Percentiles rank a stretch among this genome's conserved stretches.
Evolutionary conservation across 345 rosid genomes (phyloP).

Genomic region (Eucalyptus cloeziana): DNA sequence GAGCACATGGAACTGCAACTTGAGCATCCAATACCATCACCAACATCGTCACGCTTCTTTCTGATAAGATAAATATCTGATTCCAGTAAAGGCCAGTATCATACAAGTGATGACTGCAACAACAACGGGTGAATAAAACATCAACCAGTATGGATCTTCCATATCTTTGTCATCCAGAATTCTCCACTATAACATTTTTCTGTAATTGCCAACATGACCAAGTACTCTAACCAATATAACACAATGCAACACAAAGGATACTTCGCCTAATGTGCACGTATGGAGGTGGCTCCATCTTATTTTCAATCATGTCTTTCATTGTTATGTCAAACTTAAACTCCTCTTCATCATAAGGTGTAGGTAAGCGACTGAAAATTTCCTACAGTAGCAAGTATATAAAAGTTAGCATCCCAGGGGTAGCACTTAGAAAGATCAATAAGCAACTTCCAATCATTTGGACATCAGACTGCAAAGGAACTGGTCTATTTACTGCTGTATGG

Average conservation of each 20-base stretch:
- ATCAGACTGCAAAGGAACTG: neutral
- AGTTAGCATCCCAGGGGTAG: neutral
- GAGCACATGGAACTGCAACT: constrained; percentile 64
- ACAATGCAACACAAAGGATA: constrained; percentile 40
- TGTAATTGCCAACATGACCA: neutral
- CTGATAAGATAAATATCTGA: constrained; percentile 78
- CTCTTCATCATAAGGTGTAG: constrained; percentile 68
- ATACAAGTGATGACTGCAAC: neutral
- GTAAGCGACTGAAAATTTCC: constrained; percentile 71
- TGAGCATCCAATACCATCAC: constrained; percentile 77
- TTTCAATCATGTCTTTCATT: constrained; percentile 40
- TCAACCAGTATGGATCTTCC: neutral
- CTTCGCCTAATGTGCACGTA: constrained; percentile 89
- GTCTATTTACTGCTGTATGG: neutral
- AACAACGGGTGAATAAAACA: neutral
- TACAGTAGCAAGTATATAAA: constrained; percentile 9
- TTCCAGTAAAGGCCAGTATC: constrained; percentile 14
- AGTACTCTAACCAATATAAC: neutral
- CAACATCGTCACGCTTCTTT: constrained; percentile 63
- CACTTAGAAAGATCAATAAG: neutral
- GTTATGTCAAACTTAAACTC: constrained; percentile 78
- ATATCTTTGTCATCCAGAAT: neutral
- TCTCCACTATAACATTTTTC: neutral
- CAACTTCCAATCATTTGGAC: neutral
- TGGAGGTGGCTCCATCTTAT: constrained; percentile 65